A percentile compares a stretch with the other conserved stretches of the same genome.
Conservation (phyloP, 331 rosid genomes). For the Pyracantha coccinea region DNA sequence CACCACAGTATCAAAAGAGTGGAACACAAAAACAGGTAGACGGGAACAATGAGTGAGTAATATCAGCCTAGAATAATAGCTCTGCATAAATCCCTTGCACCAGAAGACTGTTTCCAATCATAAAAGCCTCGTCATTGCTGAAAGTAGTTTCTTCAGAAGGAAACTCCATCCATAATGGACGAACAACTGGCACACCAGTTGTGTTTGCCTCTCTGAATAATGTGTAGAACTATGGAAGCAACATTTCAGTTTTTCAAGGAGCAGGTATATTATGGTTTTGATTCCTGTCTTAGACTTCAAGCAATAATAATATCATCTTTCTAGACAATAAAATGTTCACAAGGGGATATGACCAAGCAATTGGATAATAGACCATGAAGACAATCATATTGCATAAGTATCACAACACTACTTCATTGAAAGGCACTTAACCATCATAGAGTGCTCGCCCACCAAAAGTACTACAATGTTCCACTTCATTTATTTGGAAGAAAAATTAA, state of each 20-base stretch:
- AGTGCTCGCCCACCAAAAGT: neutral
- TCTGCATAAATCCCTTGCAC: constrained; percentile 90
- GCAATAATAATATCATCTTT: neutral
- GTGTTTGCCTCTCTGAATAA: constrained; percentile 86
- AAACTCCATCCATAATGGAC: constrained; percentile 99
- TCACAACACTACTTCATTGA: neutral
- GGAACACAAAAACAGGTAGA: neutral
- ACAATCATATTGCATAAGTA: neutral
- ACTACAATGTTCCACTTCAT: neutral
- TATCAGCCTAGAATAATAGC: constrained; percentile 36
- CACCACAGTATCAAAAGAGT: neutral
- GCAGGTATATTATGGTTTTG: neutral
- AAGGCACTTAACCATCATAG: neutral
- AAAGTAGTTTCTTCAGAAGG: constrained; percentile 88
- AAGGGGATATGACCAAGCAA: neutral
- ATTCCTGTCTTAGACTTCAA: neutral
- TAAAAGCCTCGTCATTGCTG: constrained; percentile 85
- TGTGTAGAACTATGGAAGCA: constrained; percentile 88
- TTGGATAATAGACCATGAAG: neutral
- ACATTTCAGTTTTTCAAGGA: neutral
- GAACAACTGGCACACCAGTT: constrained; percentile 77
- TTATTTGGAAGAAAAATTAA: neutral
- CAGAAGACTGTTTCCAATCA: constrained; percentile 86
- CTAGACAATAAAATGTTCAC: neutral
- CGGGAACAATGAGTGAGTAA: neutral